Percentiles rank a stretch among this genome's conserved stretches.
Evolutionary conservation across 805 yeast species (phyloP).

Genomic region (Yamadazyma nakazawae): DNA sequence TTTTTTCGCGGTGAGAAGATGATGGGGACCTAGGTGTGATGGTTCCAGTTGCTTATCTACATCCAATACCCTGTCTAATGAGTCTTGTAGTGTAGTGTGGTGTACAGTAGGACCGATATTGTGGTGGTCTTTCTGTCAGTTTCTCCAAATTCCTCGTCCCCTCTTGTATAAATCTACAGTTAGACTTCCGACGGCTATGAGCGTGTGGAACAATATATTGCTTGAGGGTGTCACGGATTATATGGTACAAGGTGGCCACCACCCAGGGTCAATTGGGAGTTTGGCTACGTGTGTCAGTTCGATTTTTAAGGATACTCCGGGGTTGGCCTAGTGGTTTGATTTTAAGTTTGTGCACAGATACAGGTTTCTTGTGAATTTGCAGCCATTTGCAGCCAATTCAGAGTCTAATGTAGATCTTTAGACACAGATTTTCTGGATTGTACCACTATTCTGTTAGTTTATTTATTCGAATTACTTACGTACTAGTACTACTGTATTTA

Average conservation of each 20-base stretch:
- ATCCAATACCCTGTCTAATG: too few species aligned
- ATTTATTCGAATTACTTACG: too few species aligned
- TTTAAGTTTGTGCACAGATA: too few species aligned
- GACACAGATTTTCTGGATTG: too few species aligned
- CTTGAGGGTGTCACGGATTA: neutral
- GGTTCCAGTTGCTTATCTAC: too few species aligned
- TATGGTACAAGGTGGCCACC: neutral
- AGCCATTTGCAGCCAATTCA: neutral
- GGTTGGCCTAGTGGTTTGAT: too few species aligned
- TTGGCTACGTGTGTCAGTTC: too few species aligned
- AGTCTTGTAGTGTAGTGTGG: neutral
- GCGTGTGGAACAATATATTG: neutral
- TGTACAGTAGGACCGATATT: neutral
- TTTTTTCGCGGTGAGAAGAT: slow-evolving; percentile 1
- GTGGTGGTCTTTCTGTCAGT: neutral
- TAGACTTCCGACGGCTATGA: neutral
- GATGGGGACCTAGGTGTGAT: neutral
- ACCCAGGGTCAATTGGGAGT: too few species aligned
- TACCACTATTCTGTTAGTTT: neutral
- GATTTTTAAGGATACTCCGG: too few species aligned
- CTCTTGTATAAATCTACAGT: neutral
- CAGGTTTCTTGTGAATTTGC: too few species aligned
- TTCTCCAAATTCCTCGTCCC: too few species aligned
- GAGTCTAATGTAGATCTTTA: neutral
- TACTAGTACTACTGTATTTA: too few species aligned